Evolutionary conservation across 805 yeast genomes (phyloP).

Genomic region (Wickerhamomyces ciferrii): DNA sequence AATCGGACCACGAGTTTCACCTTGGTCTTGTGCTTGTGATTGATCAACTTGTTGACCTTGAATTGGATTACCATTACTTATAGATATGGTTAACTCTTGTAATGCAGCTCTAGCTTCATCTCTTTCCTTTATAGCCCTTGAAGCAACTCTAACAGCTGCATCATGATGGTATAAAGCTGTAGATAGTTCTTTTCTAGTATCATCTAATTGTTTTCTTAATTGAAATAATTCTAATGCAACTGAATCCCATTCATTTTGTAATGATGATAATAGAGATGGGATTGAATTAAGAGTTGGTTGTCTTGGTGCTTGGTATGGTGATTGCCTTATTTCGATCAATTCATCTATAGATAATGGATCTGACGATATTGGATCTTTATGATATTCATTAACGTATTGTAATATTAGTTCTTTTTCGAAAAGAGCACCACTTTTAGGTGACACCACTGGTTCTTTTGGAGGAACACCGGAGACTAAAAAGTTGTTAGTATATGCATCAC

Average conservation of each 20-base stretch:
- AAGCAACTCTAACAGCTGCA: conserved; percentile 85
- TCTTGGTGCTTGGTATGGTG: conserved; percentile 29
- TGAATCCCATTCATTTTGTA: conserved; percentile 91
- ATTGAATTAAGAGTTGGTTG: conserved; percentile 58
- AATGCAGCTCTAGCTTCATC: conserved; percentile 70
- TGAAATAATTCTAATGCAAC: conserved; percentile 75
- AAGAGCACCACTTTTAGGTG: conserved; percentile 62
- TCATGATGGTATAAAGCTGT: conserved; percentile 79
- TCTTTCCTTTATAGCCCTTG: conserved; percentile 66
- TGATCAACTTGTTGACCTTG: conserved; percentile 1
- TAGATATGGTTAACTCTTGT: conserved; percentile 43
- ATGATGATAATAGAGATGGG: conserved; percentile 67
- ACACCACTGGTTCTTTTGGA: conserved; percentile 68
- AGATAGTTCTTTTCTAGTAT: conserved; percentile 67
- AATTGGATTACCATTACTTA: conserved; percentile 21
- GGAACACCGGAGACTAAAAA: conserved; percentile 62
- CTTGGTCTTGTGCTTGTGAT: background rate
- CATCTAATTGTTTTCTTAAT: conserved; percentile 63
- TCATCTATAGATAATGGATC: conserved; percentile 57
- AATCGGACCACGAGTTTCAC: background rate
- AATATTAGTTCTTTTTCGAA: conserved; percentile 62
- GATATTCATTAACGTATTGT: conserved; percentile 57
- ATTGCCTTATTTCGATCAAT: conserved; percentile 37
- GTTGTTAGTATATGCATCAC: conserved; percentile 9
- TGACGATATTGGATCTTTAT: conserved; percentile 71